A percentile compares a stretch with the other conserved stretches of the same genome.
Conservation (phyloP, 768 basidiomycete genomes). For the Calocybe cyanea region DNA sequence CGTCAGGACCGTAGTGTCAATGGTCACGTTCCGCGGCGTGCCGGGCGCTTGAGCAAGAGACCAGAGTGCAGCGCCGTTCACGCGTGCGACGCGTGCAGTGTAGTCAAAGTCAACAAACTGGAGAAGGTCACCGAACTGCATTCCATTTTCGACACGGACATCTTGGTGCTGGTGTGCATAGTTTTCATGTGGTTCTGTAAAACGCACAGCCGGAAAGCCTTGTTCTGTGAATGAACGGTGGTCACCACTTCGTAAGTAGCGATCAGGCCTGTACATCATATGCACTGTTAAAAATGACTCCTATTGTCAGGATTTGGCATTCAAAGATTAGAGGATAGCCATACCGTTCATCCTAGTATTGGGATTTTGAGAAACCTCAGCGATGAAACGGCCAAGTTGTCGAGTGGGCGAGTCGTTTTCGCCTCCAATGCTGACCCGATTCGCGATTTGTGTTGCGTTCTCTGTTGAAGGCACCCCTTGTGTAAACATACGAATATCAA, state of each 20-base stretch:
- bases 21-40: constrained; percentile 43
- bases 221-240: constrained; percentile 45
- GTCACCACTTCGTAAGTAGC: constrained; percentile 57
- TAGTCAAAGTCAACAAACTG: constrained; percentile 56
- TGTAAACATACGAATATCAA: constrained; percentile 48
- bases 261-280: constrained; percentile 47
- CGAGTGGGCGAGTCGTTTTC: constrained; percentile 53
- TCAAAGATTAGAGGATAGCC: constrained; percentile 12
- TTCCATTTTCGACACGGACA: constrained; percentile 43
- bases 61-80: constrained; percentile 53
- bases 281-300: constrained; percentile 36
- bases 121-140: constrained; percentile 53
- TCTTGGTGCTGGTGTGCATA: constrained; percentile 59
- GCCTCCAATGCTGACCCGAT: constrained; percentile 38
- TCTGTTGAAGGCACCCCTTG: constrained; percentile 48
- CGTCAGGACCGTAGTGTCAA: constrained; percentile 44
- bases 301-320: too few species aligned
- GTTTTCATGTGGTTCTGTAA: constrained; percentile 55
- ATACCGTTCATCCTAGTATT: constrained; percentile 47
- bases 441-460: constrained; percentile 29
- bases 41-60: constrained; percentile 53
- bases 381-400: constrained; percentile 47
- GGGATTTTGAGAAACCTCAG: constrained; percentile 47
- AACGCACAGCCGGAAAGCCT: constrained; percentile 52
- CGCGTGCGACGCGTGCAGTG: constrained; percentile 43